Evolutionary conservation across 2,329 filamentous ascomycete genomes (phyloP).

Genomic region (Blastomyces gilchristii): DNA sequence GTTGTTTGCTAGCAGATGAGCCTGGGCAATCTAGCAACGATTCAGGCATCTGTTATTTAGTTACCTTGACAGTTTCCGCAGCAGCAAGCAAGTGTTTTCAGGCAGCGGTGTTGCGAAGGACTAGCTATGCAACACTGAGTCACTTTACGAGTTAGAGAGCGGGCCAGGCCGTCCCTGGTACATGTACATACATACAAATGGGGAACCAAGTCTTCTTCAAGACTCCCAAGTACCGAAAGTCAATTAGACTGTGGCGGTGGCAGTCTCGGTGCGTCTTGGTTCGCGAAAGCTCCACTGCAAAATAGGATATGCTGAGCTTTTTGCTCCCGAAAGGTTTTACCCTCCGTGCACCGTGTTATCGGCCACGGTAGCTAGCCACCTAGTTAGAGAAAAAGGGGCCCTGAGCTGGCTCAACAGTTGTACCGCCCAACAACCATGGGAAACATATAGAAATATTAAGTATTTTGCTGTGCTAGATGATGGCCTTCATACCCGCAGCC

Average conservation of each 20-base stretch:
- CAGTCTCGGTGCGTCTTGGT: not conserved
- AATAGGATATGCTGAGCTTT: not conserved
- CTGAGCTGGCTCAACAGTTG: not conserved
- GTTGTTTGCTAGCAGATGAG: not conserved
- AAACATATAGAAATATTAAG: not conserved
- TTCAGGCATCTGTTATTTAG: not conserved
- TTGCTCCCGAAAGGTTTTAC: not conserved
- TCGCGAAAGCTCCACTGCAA: not conserved
- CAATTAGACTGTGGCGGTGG: not conserved
- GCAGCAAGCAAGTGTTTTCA: not conserved
- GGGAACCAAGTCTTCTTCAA: no score
- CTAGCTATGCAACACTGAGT: not conserved
- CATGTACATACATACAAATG: no score
- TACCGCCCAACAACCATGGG: no score
- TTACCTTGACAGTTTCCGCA: not conserved
- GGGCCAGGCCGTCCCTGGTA: no score
- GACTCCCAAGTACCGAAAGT: not conserved
- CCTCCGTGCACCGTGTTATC: not conserved
- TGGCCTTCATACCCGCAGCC: not conserved
- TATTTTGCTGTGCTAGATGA: not conserved
- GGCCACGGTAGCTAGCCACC: not conserved
- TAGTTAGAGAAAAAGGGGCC: not conserved
- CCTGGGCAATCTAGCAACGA: not conserved
- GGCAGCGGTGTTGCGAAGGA: not conserved
- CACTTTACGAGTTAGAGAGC: no score